Base-by-base conservation (phyloP, 257 asterid species). In the Ilex aquifolium region DNA sequence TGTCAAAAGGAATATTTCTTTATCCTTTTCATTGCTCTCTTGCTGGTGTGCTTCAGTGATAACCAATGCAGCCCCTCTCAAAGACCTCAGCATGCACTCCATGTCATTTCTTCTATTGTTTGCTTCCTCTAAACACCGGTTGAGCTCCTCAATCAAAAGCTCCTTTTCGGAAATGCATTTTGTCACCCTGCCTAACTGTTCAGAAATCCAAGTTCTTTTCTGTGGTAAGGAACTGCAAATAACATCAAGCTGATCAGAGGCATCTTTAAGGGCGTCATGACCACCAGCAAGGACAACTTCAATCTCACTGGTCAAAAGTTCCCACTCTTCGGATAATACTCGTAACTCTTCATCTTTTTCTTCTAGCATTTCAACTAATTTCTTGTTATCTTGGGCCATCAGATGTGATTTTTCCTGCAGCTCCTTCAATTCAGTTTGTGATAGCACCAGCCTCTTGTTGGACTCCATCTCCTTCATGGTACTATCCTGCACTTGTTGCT, bases 11-110 rank as follows among this genome's bases (percentile, higher is more conserved):
- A 62, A 42, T 65, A 82, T 80, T 72, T 93, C 88, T 29, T 66
- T 74, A 55, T 90, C 97, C 77, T 83, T 90, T 65, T 85, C 80
- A 36, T 69, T 65, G 81, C 95, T 81, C 57, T 90, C 95, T 62
- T 81, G 86, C 80, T 87, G 95, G 72, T 93, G 97, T 2, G 80
- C 79, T 74, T 90, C 97, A 17, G 84, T 81, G 84, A 93, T 87
- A 54, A 76, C 89, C 83, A 87, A 70, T 56, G 80, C 91, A 7
- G 97, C 99, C 72, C 95, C 97, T 77, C 88, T 90, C 77, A 93
- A 86, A 61, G 99, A 93, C 77, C 89, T 87, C 74, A 93, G 77
- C 99, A 90, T 90, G 77, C 79, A 69, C 62, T 93, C 99, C 90
- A 93, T 63, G 60, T 85, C 95, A 62, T 77, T 84, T 69, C 77